phyloP scores from a whole-genome alignment of 2,329 filamentous ascomycete genomes.

The Harringtonia lauricola region DNA sequence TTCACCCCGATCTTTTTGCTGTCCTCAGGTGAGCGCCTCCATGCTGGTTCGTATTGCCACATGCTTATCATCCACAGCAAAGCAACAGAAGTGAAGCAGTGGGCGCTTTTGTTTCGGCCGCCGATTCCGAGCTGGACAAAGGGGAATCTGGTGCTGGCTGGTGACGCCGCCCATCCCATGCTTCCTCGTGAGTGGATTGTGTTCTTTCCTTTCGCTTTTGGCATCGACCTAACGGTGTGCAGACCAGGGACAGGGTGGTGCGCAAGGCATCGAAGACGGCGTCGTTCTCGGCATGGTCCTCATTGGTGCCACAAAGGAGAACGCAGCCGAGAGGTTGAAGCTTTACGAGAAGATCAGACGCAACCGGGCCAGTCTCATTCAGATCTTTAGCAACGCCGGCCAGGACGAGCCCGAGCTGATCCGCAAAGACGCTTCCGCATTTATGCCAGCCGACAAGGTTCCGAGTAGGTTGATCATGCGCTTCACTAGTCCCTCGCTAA shows the following conservation, averaged over 20 bases:
- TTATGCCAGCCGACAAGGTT: constrained; percentile 4
- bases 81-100: constrained; percentile 22
- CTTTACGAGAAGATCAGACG: constrained; percentile 20
- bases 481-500: neutral
- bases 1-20: constrained; percentile 16
- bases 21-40: constrained; percentile 1
- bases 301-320: constrained; percentile 11
- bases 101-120: constrained; percentile 23
- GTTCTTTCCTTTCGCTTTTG: neutral
- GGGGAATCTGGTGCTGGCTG: constrained; percentile 20
- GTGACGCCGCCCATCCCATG: constrained; percentile 28
- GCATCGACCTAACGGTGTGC: neutral
- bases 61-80: constrained; percentile 15
- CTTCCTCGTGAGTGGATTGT: constrained; percentile 20
- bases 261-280: constrained; percentile 22
- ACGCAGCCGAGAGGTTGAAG: constrained; percentile 13
- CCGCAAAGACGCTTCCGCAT: constrained; percentile 2
- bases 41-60: neutral
- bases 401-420: constrained; percentile 5
- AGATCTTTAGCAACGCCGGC: constrained; percentile 22
- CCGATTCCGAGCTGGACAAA: constrained; percentile 22
- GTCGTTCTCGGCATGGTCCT: constrained; percentile 20
- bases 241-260: constrained; percentile 27
- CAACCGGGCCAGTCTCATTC: constrained; percentile 19
- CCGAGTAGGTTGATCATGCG: constrained; percentile 2